A percentile compares a stretch with the other conserved stretches of the same genome.
Conservation (phyloP, 148 eudicot genomes). For the Oxyria digyna region DNA sequence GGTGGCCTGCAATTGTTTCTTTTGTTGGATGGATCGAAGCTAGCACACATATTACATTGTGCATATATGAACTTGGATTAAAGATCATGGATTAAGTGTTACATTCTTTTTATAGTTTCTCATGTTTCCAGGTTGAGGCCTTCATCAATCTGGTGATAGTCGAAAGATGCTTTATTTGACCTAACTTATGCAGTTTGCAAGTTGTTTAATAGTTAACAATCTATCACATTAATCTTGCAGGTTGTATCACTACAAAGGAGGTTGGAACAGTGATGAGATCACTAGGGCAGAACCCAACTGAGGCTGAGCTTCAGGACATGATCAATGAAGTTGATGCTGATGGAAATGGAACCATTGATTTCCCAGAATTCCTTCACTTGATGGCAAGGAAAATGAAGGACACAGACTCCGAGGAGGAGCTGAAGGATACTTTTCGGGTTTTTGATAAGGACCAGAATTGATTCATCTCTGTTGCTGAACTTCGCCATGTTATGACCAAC, state of each 20-base stretch:
- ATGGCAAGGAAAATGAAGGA: conserved; percentile 20
- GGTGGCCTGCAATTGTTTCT: conserved; percentile 66
- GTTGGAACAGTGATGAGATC: no score
- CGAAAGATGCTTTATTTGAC: background rate
- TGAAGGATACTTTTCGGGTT: conserved; percentile 18
- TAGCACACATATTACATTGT: no score
- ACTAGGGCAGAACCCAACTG: no score
- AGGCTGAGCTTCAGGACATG: no score
- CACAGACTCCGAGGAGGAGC: conserved; percentile 18
- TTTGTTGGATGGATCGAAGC: no score
- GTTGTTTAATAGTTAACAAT: conserved; percentile 16
- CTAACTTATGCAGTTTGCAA: background rate
- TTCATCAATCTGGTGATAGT: background rate
- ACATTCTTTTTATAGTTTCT: background rate
- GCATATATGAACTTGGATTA: no score
- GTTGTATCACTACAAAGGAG: no score
- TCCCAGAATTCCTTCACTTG: conserved; percentile 19
- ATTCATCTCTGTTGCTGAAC: conserved; percentile 18
- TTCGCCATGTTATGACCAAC: conserved; percentile 21
- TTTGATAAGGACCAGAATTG: conserved; percentile 21
- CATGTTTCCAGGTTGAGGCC: background rate
- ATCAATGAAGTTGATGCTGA: no score
- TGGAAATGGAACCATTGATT: conserved; percentile 19
- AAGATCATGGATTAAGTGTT: no score
- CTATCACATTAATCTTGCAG: no score